Evolutionary conservation across 257 asterid genomes (phyloP), one percentile per base, ranked within the genome.

Genomic region (Solanum sitiens): DNA sequence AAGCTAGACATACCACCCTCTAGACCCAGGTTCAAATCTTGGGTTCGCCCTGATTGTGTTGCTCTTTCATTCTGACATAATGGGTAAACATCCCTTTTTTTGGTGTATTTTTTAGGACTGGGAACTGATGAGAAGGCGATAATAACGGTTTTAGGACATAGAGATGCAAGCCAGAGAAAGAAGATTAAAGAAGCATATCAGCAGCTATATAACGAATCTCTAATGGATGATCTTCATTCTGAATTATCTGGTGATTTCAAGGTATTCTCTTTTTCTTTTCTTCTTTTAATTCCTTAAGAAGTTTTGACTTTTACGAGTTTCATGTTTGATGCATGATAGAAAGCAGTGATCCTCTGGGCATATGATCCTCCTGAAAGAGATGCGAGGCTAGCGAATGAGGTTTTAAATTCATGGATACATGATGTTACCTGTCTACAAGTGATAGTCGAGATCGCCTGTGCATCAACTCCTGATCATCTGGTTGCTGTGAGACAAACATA

Each of bases 201-300:
- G 76, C 91, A 87, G 92, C 93, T 93, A 83, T 94, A 95, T 92
- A 84, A 89, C 25, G 88, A 92, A 47, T 91, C 97, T 77, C 95
- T 96, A 7, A 71, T 92, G 87, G 94, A 93, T 90, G 85, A 86
- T 50, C 93, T 96, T 63, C 14, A 16, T 77, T 87, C 92, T 84
- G 97, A 96, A 88, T 88, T 96, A 80, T 94, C 98, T 74, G 96
- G 97, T 89, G 98, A 95, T 90, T 96, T 96, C 88, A 37, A 90
- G 98, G 97, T 95, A 93, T 33, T 4, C 35, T 71, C 30, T 61
- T 73, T 45, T 86, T 56, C 87, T 40, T 35, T 6, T 0, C 6
- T 35, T 35, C 6, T 35, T 35, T 35, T 5, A 37, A 6, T 37
- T 37, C 1, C 39, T 37, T 5, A 5, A 37, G 39, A 37, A 75